Evolutionary conservation across 345 rosid species (phyloP).

Genomic region (Camelina hispida): DNA sequence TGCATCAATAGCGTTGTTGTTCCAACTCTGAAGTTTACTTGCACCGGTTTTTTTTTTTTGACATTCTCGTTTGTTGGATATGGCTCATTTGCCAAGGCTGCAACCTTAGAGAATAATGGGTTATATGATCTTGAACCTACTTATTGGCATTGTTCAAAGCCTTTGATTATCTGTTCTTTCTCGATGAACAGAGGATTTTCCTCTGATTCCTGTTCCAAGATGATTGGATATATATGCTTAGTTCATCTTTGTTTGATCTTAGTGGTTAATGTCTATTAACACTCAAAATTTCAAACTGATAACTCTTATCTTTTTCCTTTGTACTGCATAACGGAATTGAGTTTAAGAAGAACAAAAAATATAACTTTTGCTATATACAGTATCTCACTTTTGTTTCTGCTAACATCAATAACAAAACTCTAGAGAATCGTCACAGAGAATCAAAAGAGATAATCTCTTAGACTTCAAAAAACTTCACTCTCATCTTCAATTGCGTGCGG

Average conservation of each 20-base stretch:
- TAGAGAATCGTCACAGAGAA: background rate
- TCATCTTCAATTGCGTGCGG: background rate
- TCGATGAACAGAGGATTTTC: background rate
- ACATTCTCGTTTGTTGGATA: background rate
- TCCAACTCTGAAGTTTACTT: background rate
- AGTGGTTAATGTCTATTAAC: background rate
- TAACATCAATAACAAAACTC: background rate
- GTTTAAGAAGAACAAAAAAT: background rate
- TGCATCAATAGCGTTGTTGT: background rate
- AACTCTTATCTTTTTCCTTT: background rate
- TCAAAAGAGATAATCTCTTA: too few species aligned
- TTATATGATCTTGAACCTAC: background rate
- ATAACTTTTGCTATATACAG: background rate
- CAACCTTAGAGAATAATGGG: slow-evolving; percentile 2
- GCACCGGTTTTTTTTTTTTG: background rate
- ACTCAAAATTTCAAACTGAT: background rate
- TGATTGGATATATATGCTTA: background rate
- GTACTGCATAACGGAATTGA: slow-evolving; percentile 2
- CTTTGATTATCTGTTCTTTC: background rate
- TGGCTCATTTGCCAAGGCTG: background rate
- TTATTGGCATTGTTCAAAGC: background rate
- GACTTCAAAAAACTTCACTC: background rate
- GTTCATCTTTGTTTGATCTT: background rate
- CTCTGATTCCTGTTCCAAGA: background rate
- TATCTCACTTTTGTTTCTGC: background rate